Conservation (phyloP, 768 basidiomycete species). For the Ramaria sp. region DNA sequence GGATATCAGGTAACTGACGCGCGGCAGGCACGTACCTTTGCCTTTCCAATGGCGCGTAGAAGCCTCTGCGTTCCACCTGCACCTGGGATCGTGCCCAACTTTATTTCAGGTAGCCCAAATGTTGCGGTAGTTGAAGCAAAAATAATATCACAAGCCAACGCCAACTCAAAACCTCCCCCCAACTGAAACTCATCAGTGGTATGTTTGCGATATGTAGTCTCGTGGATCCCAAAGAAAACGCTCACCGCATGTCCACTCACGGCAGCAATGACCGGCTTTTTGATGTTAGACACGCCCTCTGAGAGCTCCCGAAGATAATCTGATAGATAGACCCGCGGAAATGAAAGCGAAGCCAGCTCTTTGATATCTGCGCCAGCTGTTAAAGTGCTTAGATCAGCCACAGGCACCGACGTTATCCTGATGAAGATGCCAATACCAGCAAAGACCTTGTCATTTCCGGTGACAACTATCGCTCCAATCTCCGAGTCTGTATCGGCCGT, state of each 20-base stretch:
- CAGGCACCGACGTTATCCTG: neutral
- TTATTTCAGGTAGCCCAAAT: conserved; percentile 39
- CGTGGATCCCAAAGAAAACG: neutral
- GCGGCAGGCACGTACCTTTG: conserved; percentile 15
- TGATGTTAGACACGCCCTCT: conserved; percentile 29
- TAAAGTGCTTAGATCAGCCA: neutral
- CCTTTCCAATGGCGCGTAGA: conserved; percentile 31
- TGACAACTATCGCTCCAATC: conserved; percentile 32
- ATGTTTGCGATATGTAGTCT: neutral
- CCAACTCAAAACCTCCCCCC: conserved; percentile 39
- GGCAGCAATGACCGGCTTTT: conserved; percentile 37
- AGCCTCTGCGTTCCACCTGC: conserved; percentile 35
- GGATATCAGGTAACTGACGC: neutral
- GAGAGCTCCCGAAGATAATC: conserved; percentile 36
- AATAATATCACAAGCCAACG: conserved; percentile 37
- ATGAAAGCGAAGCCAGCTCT: conserved; percentile 33
- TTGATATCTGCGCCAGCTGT: conserved; percentile 39
- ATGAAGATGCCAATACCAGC: conserved; percentile 21
- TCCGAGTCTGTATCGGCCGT: conserved; percentile 23
- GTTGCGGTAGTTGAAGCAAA: conserved; percentile 29
- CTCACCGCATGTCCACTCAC: conserved; percentile 35
- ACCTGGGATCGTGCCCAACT: conserved; percentile 35
- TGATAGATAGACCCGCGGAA: conserved; percentile 32
- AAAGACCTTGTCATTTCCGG: conserved; percentile 34
- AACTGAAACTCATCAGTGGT: conserved; percentile 20